A percentile compares a stretch with the other conserved stretches of the same genome.
Conservation (phyloP, 164 flowering plant species). For the Berberis vulgaris region DNA sequence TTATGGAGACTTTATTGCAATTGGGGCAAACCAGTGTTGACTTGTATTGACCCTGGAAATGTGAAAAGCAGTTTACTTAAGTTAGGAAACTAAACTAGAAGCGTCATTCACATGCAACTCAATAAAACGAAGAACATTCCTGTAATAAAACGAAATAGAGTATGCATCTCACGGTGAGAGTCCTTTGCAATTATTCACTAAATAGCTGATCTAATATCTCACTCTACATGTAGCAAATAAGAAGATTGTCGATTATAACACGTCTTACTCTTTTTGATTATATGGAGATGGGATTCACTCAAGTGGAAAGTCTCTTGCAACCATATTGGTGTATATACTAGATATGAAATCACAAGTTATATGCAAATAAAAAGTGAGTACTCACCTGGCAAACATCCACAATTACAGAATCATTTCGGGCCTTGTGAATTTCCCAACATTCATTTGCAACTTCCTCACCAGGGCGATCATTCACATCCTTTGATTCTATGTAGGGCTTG, state of each 20-base stretch:
- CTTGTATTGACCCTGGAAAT: constrained; percentile 84
- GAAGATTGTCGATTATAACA: no score
- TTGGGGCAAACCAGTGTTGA: constrained; percentile 88
- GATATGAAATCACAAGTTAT: not conserved
- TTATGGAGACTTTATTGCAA: constrained; percentile 81
- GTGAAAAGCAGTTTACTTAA: not conserved
- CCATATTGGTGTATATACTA: not conserved
- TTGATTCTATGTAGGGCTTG: constrained; percentile 82
- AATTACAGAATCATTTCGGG: constrained; percentile 87
- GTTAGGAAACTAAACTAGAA: not conserved
- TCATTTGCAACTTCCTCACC: constrained; percentile 82
- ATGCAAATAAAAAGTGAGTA: not conserved
- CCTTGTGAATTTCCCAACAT: constrained; percentile 88
- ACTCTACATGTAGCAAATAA: no score
- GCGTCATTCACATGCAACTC: not conserved
- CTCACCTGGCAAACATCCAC: constrained; percentile 93
- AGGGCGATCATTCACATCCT: constrained; percentile 77
- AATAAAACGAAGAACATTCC: no score
- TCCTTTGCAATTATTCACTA: no score
- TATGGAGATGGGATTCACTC: no score
- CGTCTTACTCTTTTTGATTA: no score
- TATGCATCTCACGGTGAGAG: no score
- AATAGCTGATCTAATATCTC: no score
- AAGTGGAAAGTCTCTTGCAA: not conserved
- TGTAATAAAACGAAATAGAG: no score